Conservation (phyloP, 2,329 filamentous ascomycete species). For the Exutisphaerella laricina region DNA sequence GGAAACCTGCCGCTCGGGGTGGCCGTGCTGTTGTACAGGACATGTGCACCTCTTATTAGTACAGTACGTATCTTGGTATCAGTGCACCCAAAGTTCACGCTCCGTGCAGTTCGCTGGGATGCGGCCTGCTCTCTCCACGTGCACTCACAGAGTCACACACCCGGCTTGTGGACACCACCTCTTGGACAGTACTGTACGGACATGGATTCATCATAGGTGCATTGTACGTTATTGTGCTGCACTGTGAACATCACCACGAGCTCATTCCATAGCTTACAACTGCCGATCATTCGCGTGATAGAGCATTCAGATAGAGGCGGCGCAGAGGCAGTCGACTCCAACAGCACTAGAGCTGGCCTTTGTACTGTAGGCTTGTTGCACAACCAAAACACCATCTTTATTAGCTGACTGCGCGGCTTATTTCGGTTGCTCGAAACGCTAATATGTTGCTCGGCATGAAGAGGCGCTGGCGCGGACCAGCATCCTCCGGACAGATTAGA, state of each 20-base stretch:
- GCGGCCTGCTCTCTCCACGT: constrained; percentile 11
- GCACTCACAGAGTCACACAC: not conserved
- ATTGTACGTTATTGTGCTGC: too few species aligned
- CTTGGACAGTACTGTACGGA: too few species aligned
- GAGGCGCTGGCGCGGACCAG: constrained; percentile 10
- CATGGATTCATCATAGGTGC: constrained; percentile 1
- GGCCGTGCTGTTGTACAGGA: too few species aligned
- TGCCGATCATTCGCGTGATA: constrained; percentile 3
- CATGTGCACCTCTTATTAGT: too few species aligned
- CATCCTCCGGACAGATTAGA: constrained; percentile 5
- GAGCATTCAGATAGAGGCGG: not conserved
- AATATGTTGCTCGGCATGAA: constrained; percentile 19
- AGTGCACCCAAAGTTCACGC: constrained; percentile 10
- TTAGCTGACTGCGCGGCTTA: too few species aligned
- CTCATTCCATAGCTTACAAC: constrained; percentile 4
- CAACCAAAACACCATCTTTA: too few species aligned
- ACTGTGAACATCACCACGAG: too few species aligned
- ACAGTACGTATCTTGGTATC: too few species aligned
- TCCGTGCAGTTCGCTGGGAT: constrained; percentile 5
- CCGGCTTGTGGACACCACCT: too few species aligned
- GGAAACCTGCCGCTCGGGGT: too few species aligned
- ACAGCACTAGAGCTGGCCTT: constrained; percentile 2
- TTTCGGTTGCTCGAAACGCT: constrained; percentile 14
- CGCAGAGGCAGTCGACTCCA: not conserved
- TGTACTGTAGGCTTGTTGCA: too few species aligned